Base-by-base conservation (phyloP, 2,329 filamentous ascomycete genomes). In the Penicillium crustosum region DNA sequence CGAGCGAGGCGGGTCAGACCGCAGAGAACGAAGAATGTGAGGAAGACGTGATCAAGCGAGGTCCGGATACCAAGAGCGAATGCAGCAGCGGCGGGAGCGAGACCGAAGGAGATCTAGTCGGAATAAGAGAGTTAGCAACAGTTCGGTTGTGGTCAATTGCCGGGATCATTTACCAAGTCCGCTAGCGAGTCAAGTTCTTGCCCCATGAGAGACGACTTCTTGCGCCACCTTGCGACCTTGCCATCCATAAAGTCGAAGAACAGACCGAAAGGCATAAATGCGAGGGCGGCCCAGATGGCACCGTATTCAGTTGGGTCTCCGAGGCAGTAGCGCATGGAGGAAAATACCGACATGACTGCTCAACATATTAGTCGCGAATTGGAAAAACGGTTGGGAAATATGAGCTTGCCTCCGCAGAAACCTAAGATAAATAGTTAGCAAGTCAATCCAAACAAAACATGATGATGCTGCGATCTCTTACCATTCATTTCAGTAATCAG, bases 221-320 rank as follows among this genome's bases (percentile, higher is more conserved):
- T 89, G 74, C 94, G 87, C 94, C 94, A 97, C 64, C 94, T 84
- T 62, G 94, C 94, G 55, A 99, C 93, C 73, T 93, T 94, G 72
- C 94, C 94, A 75, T 99, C 94, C 83, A 97, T 91, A 73, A 96
- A 95, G 77, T 99, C 94, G 75, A 97, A 97, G 81, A 97, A 97
- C 13, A 97, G 81, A 6, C 92, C 93, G 59, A 97, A 90, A 0
- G 93, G 93, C 76, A 97, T 89, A 76, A 97, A 91, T 5, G 81
- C 85, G 49, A 99, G 85, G 2, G 94, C 93, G 35, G 88, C 79
- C 84, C 90, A 97, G 54, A 97, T 79, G 67, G 91, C 89, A 52
- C 80, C 81, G 66, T 86, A 81, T 54, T 89, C 79, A 58, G 82
- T 73, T 9, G 89, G 83, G 63, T 89, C 85, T 61, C 87, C 88